phyloP scores from a whole-genome alignment of 805 yeast genomes.

The Ogataea angusta region DNA sequence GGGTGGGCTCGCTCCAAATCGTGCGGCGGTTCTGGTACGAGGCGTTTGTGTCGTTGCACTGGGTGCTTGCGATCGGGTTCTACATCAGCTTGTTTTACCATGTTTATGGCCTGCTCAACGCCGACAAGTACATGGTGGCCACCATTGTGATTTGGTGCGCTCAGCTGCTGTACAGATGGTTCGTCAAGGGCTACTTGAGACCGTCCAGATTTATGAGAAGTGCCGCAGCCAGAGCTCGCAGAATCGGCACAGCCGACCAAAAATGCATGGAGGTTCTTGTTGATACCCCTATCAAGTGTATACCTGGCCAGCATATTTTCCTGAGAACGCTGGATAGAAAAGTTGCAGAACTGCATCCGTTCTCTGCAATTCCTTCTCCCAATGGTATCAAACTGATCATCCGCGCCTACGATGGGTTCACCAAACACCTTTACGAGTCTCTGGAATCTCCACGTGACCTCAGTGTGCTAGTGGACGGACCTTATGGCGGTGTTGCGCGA shows the following conservation, averaged over 20 bases:
- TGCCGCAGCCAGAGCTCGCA: slow-evolving; percentile 16
- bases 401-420: slow-evolving; percentile 46
- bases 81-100: slow-evolving; percentile 47
- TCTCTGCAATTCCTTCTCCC: slow-evolving; percentile 42
- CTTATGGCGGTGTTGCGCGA: slow-evolving; percentile 53
- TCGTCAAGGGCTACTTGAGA: slow-evolving; percentile 44
- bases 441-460: slow-evolving; percentile 25
- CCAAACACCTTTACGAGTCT: slow-evolving; percentile 33
- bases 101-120: slow-evolving; percentile 32
- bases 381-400: slow-evolving; percentile 41
- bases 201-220: slow-evolving; percentile 40
- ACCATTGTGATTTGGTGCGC: slow-evolving; percentile 50
- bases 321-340: slow-evolving; percentile 44
- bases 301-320: slow-evolving; percentile 54
- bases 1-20: slow-evolving; percentile 40
- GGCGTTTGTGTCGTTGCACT: slow-evolving; percentile 48
- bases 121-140: slow-evolving; percentile 45
- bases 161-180: slow-evolving; percentile 45
- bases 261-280: slow-evolving; percentile 37
- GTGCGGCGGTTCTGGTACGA: slow-evolving; percentile 44
- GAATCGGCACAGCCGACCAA: slow-evolving; percentile 31
- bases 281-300: slow-evolving; percentile 38
- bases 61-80: slow-evolving; percentile 50
- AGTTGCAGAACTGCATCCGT: slow-evolving; percentile 54
- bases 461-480: slow-evolving; percentile 49